Conservation (phyloP, 2,329 filamentous ascomycete genomes). For the Boeremia lycopersici region DNA sequence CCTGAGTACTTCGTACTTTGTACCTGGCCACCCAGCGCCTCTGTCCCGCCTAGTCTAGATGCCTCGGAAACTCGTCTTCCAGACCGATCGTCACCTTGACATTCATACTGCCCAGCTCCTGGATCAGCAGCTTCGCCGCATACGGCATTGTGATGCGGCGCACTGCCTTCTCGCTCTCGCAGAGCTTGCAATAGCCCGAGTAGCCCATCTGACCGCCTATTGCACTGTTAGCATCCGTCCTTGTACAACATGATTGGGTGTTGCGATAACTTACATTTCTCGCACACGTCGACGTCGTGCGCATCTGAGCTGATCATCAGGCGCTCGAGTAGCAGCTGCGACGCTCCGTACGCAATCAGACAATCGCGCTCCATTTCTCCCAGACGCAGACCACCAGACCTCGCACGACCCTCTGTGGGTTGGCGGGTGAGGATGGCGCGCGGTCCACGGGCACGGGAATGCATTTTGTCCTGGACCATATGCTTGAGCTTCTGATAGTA, state of each 20-base stretch:
- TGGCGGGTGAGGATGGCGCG: slow-evolving; percentile 91
- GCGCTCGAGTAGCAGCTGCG: slow-evolving; percentile 87
- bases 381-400: slow-evolving; percentile 88
- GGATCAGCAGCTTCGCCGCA: slow-evolving; percentile 92
- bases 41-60: background rate
- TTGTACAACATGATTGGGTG: background rate
- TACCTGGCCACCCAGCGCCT: background rate
- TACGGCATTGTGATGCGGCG: slow-evolving; percentile 97
- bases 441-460: slow-evolving; percentile 88
- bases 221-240: background rate
- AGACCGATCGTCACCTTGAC: slow-evolving; percentile 90
- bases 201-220: slow-evolving; percentile 84
- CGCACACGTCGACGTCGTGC: slow-evolving; percentile 90
- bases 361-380: slow-evolving; percentile 99
- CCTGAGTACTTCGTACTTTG: no score
- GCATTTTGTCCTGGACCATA: slow-evolving; percentile 99
- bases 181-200: slow-evolving; percentile 92
- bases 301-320: slow-evolving; percentile 94
- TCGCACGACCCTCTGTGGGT: slow-evolving; percentile 91
- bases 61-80: slow-evolving; percentile 77
- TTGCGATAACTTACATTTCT: slow-evolving; percentile 64
- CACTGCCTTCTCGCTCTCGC: slow-evolving; percentile 81
- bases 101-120: slow-evolving; percentile 98
- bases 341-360: slow-evolving; percentile 94
- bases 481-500: slow-evolving; percentile 99